A percentile compares a stretch with the other conserved stretches of the same genome.
phyloP scores from a whole-genome alignment of 129 eudicot species.

The Daucus carota region DNA sequence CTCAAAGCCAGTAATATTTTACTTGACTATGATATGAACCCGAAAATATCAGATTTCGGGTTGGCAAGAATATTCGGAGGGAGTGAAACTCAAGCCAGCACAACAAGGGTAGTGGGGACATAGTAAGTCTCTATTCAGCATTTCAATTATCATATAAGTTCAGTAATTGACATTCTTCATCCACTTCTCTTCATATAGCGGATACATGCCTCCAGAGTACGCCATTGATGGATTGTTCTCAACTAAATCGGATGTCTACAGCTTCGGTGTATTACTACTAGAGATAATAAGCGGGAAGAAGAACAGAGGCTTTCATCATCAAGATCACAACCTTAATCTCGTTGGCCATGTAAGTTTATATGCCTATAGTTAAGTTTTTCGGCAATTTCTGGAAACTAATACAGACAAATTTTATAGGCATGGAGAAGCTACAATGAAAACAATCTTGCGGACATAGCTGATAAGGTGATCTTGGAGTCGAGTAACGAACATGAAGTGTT shows the following conservation, averaged over 20 bases:
- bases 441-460: background rate
- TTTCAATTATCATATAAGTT: background rate
- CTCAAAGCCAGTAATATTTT: conserved; percentile 2
- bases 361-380: background rate
- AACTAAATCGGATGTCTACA: background rate
- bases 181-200: background rate
- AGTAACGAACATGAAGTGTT: background rate
- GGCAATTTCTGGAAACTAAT: background rate
- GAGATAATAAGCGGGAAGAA: conserved; percentile 1
- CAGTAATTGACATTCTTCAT: background rate
- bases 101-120: conserved; percentile 4
- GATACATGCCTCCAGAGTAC: conserved; percentile 10
- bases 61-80: conserved; percentile 1
- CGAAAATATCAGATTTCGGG: background rate
- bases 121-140: background rate
- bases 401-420: conserved; percentile 6
- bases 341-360: background rate
- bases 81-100: conserved; percentile 6
- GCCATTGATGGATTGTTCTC: conserved; percentile 3
- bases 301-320: conserved; percentile 1
- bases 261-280: conserved; percentile 2
- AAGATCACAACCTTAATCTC: background rate
- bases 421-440: background rate
- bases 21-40: background rate
- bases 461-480: background rate